Base-by-base conservation (phyloP, 345 rosid genomes). In the Diplotaxis tenuifolia region DNA sequence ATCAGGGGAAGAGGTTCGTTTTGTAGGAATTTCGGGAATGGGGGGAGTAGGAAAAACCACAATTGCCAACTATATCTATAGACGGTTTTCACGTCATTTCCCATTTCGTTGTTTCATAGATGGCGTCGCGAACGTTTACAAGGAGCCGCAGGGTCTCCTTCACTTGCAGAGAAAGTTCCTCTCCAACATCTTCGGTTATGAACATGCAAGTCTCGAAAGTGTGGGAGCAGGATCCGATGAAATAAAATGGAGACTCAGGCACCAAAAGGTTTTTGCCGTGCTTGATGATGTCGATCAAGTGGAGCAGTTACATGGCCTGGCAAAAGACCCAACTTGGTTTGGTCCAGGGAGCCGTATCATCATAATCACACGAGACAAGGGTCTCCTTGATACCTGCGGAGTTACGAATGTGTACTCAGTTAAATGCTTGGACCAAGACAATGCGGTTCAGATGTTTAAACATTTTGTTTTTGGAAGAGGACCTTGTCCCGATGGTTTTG, bases 31-130 rank as follows among this genome's bases (percentile, higher is more conserved):
- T 27, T 57, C 0, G 5, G 62, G 62, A 57, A 57, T 57, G 36
- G 20, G 36, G 9, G 62, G 62, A 27, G 62, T 57, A 14, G 62
- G 62, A 6, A 57, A 57, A 57, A 57, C 62, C 21, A 57, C 62
- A 4, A 57, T 57, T 27, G 62, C 62, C 38, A 27, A 57, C 10
- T 57, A 27, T 57, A 12, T 27, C 20, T 57, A 57, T 38, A 11
- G 0, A 5, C 45, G 62, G 36, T 57, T 27, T 57, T 25, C 62
- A 27, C 62, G 36, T n/a, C 36, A n/a, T 4, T 57, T 57, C 16
- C 8, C 20, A n/a, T 16, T 10, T 27, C 20, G 2, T 14, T 27
- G 62, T 57, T 57, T 57, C 16, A 0, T 57, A 56, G 10, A 1
- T 1, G 36, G 16, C 62, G 62, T 57, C 18, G 1, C 8, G 4